Conservation (phyloP, 2,329 filamentous ascomycete genomes). For the Nectriaceae sp. region DNA sequence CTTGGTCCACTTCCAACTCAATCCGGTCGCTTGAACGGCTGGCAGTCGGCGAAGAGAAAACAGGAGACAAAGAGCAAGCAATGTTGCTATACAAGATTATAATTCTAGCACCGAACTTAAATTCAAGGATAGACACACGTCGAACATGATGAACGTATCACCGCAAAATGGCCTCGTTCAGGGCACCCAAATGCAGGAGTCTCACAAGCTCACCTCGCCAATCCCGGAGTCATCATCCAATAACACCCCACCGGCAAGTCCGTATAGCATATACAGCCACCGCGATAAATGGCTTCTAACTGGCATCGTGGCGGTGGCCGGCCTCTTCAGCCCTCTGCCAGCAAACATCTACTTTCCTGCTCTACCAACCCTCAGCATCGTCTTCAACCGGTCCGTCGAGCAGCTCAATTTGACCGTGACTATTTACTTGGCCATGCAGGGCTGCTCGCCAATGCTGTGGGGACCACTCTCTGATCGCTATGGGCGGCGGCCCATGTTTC, state of each 20-base stretch:
- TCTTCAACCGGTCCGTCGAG: slow-evolving; percentile 32
- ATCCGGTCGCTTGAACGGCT: no score
- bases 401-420: slow-evolving; percentile 35
- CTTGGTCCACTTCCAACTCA: no score
- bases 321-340: slow-evolving; percentile 30
- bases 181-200: neutral
- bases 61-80: no score
- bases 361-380: slow-evolving; percentile 28
- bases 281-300: slow-evolving; percentile 17
- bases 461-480: slow-evolving; percentile 36
- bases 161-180: neutral
- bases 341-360: slow-evolving; percentile 39
- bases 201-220: neutral
- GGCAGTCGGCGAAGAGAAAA: no score
- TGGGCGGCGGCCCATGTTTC: slow-evolving; percentile 32
- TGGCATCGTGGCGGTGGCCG: slow-evolving; percentile 13
- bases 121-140: no score
- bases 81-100: no score
- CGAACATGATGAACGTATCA: neutral
- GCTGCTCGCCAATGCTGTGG: slow-evolving; percentile 36
- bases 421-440: slow-evolving; percentile 35
- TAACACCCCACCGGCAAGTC: neutral
- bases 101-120: no score
- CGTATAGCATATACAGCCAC: slow-evolving; percentile 10
- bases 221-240: neutral